Base-by-base conservation (phyloP, 2,329 filamentous ascomycete genomes). In the Gnomoniopsis sp. region DNA sequence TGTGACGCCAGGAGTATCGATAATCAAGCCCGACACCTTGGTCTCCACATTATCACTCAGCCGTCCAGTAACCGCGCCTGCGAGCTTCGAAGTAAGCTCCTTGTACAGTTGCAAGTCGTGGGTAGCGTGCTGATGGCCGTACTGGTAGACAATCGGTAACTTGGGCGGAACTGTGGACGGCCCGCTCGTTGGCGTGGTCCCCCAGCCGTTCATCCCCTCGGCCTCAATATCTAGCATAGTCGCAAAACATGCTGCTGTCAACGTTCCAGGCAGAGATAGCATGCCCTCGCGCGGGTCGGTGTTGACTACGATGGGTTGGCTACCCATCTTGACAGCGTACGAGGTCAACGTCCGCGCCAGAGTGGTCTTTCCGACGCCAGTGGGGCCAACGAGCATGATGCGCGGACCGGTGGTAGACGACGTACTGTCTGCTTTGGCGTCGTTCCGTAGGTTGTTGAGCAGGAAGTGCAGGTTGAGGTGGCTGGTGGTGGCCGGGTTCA, bases 111-210 rank as follows among this genome's bases (percentile, higher is more conserved):
- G 82, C 0, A 83, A 79, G 61, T 91, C 89, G 52, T 91, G 89
- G 65, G 91, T 88, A 0, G 91, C 84, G 62, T 80, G 86, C 54
- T 84, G 80, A 63, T 89, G 79, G 17, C 95, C 93, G 71, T 90
- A 96, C 73, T 92, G 91, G 70, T 96, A 96, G 30, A 93, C 91
- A 55, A 99, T 77, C 6, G 95, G 95, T 66, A 96, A 80, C 77
- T 97, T 98, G 54, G 96, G 91, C 0, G 93, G 93, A 19, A 96
- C 87, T 0, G 87, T 84, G 65, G 89, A 95, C 0, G 95, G 93
- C 0, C 93, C 95, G 64, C 90, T 96, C 67, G 93, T 96, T 0
- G 93, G 93, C 66, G 91, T 93, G 65, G 84, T 91, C 11, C 95
- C 95, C 87, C 92, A 97, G 21, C 90, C 91, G 61, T 92, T 88